Percentiles rank a stretch among this genome's conserved stretches.
phyloP scores from a whole-genome alignment of 2,329 filamentous ascomycete genomes.

The Penicillium sp. region DNA sequence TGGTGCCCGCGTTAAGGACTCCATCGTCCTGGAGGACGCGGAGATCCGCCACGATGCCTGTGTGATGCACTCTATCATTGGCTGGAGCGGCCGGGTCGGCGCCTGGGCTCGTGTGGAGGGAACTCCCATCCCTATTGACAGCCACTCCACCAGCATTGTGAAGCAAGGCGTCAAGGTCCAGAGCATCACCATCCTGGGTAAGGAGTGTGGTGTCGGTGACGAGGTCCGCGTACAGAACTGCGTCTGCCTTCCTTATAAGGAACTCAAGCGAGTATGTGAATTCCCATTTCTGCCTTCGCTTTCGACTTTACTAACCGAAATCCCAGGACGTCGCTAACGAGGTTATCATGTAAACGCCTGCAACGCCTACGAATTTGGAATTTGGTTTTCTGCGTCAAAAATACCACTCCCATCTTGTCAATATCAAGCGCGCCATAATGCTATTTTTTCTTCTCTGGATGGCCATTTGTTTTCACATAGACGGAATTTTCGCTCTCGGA shows the following conservation, averaged over 20 bases:
- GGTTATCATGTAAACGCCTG: conserved; percentile 79
- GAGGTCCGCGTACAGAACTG: conserved; percentile 98
- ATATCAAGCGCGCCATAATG: conserved; percentile 24
- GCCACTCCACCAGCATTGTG: conserved; percentile 90
- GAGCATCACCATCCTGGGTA: conserved; percentile 95
- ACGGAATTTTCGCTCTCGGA: conserved; percentile 7
- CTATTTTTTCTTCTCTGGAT: conserved; percentile 18
- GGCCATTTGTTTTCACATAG: conserved; percentile 21
- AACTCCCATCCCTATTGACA: conserved; percentile 82
- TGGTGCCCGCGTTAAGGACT: conserved; percentile 91
- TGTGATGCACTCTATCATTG: conserved; percentile 92
- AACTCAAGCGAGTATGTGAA: conserved; percentile 83
- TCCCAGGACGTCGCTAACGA: conserved; percentile 52
- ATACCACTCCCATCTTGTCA: conserved; percentile 24
- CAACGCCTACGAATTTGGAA: conserved; percentile 7
- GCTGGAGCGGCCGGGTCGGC: conserved; percentile 93
- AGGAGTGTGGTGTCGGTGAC: conserved; percentile 92
- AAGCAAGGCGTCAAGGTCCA: conserved; percentile 99
- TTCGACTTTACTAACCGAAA: neutral
- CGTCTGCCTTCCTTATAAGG: conserved; percentile 96
- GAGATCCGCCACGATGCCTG: conserved; percentile 98
- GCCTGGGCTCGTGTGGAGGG: conserved; percentile 99
- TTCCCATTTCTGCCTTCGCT: neutral
- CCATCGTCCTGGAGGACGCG: conserved; percentile 90
- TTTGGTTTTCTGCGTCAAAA: conserved; percentile 21